These are phyloP conservation scores for Pycnococcus provasolii DNA, from an alignment of 139 green algal genomes.

Conservation along the genomic window DNA sequence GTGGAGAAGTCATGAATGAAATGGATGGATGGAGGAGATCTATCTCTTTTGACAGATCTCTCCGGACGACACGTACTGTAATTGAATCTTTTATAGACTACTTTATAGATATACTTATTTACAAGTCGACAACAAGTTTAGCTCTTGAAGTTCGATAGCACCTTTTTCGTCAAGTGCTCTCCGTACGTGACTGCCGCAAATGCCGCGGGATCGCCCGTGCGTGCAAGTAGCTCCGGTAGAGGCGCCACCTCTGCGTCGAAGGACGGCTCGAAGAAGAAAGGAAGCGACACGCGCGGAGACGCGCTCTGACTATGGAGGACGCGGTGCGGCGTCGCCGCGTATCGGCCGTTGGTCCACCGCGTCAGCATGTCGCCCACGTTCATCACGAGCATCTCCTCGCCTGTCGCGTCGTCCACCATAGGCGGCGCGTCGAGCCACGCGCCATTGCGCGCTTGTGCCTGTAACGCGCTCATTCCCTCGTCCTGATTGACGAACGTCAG, in stretches of 20 bases:
- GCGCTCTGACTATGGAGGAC: slow-evolving; percentile 35
- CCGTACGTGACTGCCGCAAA: slow-evolving; percentile 35
- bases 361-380: slow-evolving; percentile 26
- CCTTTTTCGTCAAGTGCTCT: slow-evolving; percentile 43
- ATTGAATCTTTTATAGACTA: too few relatives aligned
- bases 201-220: background rate
- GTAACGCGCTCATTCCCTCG: slow-evolving; percentile 35
- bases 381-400: background rate
- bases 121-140: background rate
- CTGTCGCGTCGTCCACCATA: background rate
- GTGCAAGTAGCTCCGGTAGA: slow-evolving; percentile 22
- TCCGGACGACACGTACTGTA: too few relatives aligned
- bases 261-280: slow-evolving; percentile 55
- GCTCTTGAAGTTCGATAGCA: slow-evolving; percentile 42
- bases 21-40: too few relatives aligned
- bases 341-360: slow-evolving; percentile 40
- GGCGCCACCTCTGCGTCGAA: slow-evolving; percentile 39
- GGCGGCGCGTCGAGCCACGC: background rate
- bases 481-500: slow-evolving; percentile 56
- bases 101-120: too few relatives aligned
- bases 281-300: slow-evolving; percentile 32
- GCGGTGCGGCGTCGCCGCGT: slow-evolving; percentile 44
- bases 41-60: too few relatives aligned
- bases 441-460: slow-evolving; percentile 28
- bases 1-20: too few relatives aligned